Evolutionary conservation across 2,329 filamentous ascomycete genomes (phyloP), one percentile per base, ranked within the genome.

Genomic region (Colletotrichum sublineola): DNA sequence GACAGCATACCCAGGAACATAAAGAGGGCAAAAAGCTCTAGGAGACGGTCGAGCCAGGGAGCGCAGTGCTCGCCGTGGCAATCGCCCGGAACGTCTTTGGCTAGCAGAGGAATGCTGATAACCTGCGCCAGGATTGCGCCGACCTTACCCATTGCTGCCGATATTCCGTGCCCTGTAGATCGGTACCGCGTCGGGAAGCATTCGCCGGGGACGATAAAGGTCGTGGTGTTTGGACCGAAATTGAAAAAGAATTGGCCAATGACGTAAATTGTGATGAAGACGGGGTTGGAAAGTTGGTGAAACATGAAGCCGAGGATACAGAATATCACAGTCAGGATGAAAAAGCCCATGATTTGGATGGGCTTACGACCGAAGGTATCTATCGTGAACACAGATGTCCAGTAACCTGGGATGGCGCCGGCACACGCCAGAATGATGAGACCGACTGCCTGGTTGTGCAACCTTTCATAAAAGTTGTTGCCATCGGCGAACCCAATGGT

Each of bases 11-110:
- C 94, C 63, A 88, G 87, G 7, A 95, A 85, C 93, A 95, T 95
- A 84, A 96, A 95, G 12, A 94, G 85, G 0, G 92, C 92, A 80
- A 94, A 95, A 48, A 95, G 92, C 79, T 94, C 87, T 84, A 96
- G 91, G 48, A 95, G 88, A 68, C 92, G 90, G 79, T 93, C 88
- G 66, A 95, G 86, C 88, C 91, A 93, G 0, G 87, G 86, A 1
- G 84, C 83, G 75, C 87, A 89, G 9, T 77, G 77, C 1, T 81
- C 85, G 0, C 87, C 87, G 29, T 84, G 82, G 72, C 87, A 88
- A 20, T 84, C 80, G 9, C 84, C 82, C 0, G 84, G 81, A 0
- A 87, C 83, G 36, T 90, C 92, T 42, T 87, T 86, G 24, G 86
- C 87, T 18, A 91, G 84, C 18, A 93, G 81, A 1, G 90, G 90